Base-by-base conservation (phyloP, 2,329 filamentous ascomycete genomes). In the Diaporthe batatas region DNA sequence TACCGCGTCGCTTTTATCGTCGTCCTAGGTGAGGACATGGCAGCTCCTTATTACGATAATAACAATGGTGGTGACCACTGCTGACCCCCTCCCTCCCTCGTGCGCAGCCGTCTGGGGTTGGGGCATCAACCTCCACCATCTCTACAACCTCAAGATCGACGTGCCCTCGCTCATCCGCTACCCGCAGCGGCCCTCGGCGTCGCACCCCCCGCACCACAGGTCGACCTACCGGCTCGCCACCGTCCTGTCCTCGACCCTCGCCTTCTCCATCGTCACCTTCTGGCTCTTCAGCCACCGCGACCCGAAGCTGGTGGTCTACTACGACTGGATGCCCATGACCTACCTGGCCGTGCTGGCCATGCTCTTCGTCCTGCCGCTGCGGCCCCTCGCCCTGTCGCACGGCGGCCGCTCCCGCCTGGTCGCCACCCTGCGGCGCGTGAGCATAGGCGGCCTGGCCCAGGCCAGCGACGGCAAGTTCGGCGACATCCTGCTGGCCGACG, bases 401-500 rank as follows among this genome's bases (percentile, higher is more conserved):
- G 85, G 88, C 53, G 95, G 95, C 2, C 92, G 95, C 54, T 88
- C 89, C 68, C 91, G 94, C 1, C 93, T 98, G 55, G 88, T 97
- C 59, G 83, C 89, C 14, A 96, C 91, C 0, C 85, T 98, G 57
- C 91, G 91, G 74, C 92, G 96, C 72, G 91, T 98, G 74, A 90
- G 90, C 77, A 85, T 98, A 55, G 96, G 96, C 32, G 95, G 96
- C 0, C 88, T 99, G 32, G 96, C 96, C 18, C 92, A 96, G 82
- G 86, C 93, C 0, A 90, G 93, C 77, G 93, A 98, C 82, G 95
- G 96, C 70, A 98, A 97, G 80, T 98, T 98, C 79, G 96, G 94
- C 71, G 96, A 99, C 80, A 93, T 98, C 68, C 84, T 99, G 73
- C 90, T 99, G 23, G 95, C 96, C 44, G 96, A 99, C 87, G 96